A percentile compares a stretch with the other conserved stretches of the same genome.
phyloP scores from a whole-genome alignment of 805 yeast genomes.

The Phaffomyces opuntiae region DNA sequence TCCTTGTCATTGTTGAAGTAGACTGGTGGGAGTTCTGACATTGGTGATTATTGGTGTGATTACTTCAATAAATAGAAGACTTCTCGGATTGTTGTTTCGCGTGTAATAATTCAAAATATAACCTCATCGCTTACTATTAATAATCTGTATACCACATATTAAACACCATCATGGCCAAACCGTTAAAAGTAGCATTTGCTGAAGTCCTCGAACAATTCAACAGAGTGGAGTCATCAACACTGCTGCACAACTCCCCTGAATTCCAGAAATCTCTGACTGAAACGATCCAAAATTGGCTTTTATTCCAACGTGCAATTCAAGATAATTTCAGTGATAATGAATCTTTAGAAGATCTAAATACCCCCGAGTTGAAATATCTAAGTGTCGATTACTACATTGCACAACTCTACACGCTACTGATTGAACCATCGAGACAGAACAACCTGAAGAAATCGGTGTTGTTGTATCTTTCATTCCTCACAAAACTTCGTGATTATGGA shows the following conservation, averaged over 20 bases:
- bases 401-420: slow-evolving; percentile 21
- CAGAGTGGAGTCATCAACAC: slow-evolving; percentile 11
- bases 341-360: slow-evolving; percentile 56
- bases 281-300: slow-evolving; percentile 35
- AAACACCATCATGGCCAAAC: slow-evolving; percentile 1
- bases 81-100: background rate
- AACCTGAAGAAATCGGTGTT: slow-evolving; percentile 37
- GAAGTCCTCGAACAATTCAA: background rate
- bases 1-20: slow-evolving; percentile 61
- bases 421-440: slow-evolving; percentile 23
- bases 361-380: slow-evolving; percentile 54
- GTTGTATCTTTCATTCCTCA: slow-evolving; percentile 38
- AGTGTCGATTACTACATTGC: slow-evolving; percentile 57
- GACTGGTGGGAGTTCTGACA: slow-evolving; percentile 23
- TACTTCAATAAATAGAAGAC: background rate
- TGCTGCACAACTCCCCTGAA: slow-evolving; percentile 35
- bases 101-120: background rate
- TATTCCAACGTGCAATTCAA: slow-evolving; percentile 41
- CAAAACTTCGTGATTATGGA: slow-evolving; percentile 37
- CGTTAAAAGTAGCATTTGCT: slow-evolving; percentile 1
- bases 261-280: slow-evolving; percentile 33
- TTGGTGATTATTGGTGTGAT: background rate
- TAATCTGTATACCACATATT: background rate
- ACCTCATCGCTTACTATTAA: too few species aligned
- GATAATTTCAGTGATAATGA: slow-evolving; percentile 64